phyloP scores from a whole-genome alignment of 2,329 filamentous ascomycete species.

The Tolypocladium nubicola region DNA sequence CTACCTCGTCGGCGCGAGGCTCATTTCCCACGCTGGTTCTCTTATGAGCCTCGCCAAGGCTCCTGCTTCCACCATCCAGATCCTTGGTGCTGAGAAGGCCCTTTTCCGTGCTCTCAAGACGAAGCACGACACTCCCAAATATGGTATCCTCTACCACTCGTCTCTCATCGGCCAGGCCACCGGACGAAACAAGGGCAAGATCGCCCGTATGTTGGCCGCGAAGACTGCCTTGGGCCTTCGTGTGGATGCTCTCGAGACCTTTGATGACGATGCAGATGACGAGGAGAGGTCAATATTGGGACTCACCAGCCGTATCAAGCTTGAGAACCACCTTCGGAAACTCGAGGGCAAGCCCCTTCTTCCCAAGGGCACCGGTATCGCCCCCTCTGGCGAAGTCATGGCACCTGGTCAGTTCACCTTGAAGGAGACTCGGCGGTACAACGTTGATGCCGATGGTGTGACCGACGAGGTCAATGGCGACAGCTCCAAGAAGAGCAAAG shows the following conservation, averaged over 20 bases:
- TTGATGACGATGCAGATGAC: slow-evolving; percentile 64
- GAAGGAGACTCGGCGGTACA: slow-evolving; percentile 91
- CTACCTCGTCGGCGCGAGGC: slow-evolving; percentile 83
- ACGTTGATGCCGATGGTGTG: slow-evolving; percentile 83
- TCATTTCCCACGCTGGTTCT: slow-evolving; percentile 91
- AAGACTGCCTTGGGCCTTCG: slow-evolving; percentile 90
- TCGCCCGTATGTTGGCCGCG: slow-evolving; percentile 88
- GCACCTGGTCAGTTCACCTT: slow-evolving; percentile 75
- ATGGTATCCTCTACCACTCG: slow-evolving; percentile 87
- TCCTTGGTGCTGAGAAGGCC: slow-evolving; percentile 96
- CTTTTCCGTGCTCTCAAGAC: slow-evolving; percentile 98
- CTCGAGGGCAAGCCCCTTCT: slow-evolving; percentile 87
- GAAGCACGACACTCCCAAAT: slow-evolving; percentile 98
- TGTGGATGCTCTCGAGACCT: slow-evolving; percentile 61
- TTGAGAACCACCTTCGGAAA: slow-evolving; percentile 64
- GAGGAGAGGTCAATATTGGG: slow-evolving; percentile 82
- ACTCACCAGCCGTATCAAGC: slow-evolving; percentile 57
- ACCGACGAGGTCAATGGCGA: slow-evolving; percentile 42
- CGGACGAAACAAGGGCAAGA: slow-evolving; percentile 98
- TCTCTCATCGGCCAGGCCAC: slow-evolving; percentile 94
- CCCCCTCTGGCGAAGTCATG: slow-evolving; percentile 56
- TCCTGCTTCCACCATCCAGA: slow-evolving; percentile 92
- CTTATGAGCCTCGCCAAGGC: slow-evolving; percentile 92
- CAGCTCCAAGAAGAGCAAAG: slow-evolving; percentile 21
- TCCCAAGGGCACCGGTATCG: slow-evolving; percentile 64